phyloP scores from a whole-genome alignment of 1,284 basidiomycete species.

The Cryptococcus sp. region DNA sequence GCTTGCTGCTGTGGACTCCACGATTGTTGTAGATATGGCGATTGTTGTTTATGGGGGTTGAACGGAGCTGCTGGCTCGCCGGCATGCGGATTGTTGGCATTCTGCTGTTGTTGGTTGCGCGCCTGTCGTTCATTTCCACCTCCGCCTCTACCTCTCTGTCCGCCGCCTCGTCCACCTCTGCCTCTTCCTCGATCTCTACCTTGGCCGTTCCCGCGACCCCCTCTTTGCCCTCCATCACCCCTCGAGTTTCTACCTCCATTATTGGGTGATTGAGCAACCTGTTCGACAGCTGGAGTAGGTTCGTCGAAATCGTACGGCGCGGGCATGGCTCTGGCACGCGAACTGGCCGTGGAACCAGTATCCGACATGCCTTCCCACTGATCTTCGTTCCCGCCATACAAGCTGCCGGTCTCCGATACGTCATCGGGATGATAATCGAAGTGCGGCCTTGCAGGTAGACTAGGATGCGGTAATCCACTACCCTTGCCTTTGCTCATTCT shows the following conservation, averaged over 20 bases:
- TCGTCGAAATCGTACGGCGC: slow-evolving; percentile 35
- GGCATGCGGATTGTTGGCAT: slow-evolving; percentile 5
- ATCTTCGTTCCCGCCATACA: slow-evolving; percentile 25
- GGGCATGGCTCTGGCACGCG: slow-evolving; percentile 23
- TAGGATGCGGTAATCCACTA: slow-evolving; percentile 10
- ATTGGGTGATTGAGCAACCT: slow-evolving; percentile 9
- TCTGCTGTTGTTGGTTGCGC: background rate
- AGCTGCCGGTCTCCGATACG: slow-evolving; percentile 26
- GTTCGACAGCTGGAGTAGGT: slow-evolving; percentile 1
- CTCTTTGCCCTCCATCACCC: slow-evolving; percentile 25
- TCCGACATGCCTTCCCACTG: slow-evolving; percentile 28
- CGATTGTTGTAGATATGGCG: slow-evolving; percentile 3
- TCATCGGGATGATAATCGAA: slow-evolving; percentile 41
- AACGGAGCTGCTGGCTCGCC: background rate
- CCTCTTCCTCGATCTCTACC: slow-evolving; percentile 32
- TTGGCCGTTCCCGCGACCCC: slow-evolving; percentile 27
- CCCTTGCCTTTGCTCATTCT: background rate
- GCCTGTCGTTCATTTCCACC: slow-evolving; percentile 3
- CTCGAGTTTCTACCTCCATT: slow-evolving; percentile 26
- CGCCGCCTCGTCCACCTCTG: slow-evolving; percentile 14
- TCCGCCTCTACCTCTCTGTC: slow-evolving; percentile 4
- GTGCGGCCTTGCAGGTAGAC: slow-evolving; percentile 39
- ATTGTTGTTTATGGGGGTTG: slow-evolving; percentile 1
- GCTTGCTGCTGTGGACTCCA: slow-evolving; percentile 2
- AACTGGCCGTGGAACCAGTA: slow-evolving; percentile 14